These are phyloP conservation scores for Turritis glabra DNA, from an alignment of 345 rosid species.

Conservation along the genomic window DNA sequence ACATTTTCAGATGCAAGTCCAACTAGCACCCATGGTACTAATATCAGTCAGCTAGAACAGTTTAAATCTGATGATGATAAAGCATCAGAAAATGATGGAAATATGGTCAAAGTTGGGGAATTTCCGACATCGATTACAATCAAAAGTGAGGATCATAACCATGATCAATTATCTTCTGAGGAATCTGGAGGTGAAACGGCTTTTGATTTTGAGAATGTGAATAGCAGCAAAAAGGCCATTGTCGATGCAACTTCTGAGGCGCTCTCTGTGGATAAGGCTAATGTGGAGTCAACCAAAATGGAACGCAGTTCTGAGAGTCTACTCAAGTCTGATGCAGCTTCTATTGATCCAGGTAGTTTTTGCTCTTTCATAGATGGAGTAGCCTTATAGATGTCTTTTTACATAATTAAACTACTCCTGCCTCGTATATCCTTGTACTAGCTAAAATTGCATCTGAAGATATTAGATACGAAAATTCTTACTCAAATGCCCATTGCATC, in stretches of 20 bases:
- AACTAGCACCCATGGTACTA: slow-evolving; percentile 31
- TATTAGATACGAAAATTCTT: slow-evolving; percentile 37
- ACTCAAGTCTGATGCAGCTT: slow-evolving; percentile 33
- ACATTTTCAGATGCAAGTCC: slow-evolving; percentile 44
- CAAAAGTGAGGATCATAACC: slow-evolving; percentile 38
- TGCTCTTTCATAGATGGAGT: slow-evolving; percentile 26
- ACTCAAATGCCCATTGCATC: slow-evolving; percentile 43
- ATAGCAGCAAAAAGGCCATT: slow-evolving; percentile 30
- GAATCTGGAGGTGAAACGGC: slow-evolving; percentile 35
- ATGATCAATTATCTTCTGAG: slow-evolving; percentile 39
- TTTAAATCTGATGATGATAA: slow-evolving; percentile 41
- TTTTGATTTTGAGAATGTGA: slow-evolving; percentile 35
- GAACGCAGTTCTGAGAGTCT: slow-evolving; percentile 31
- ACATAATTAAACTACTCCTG: slow-evolving; percentile 30
- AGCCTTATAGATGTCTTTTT: slow-evolving; percentile 23
- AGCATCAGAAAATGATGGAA: slow-evolving; percentile 28
- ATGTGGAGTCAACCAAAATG: slow-evolving; percentile 33
- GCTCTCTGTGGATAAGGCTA: slow-evolving; percentile 30
- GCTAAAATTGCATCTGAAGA: slow-evolving; percentile 12
- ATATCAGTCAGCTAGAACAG: slow-evolving; percentile 36
- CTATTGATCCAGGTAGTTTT: slow-evolving; percentile 39
- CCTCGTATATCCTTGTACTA: slow-evolving; percentile 35
- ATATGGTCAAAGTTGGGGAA: slow-evolving; percentile 36
- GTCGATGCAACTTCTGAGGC: slow-evolving; percentile 33
- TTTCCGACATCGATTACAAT: slow-evolving; percentile 33